phyloP scores from a whole-genome alignment of 352 stramenopile genomes.

The Globisporangium apiculatum region DNA sequence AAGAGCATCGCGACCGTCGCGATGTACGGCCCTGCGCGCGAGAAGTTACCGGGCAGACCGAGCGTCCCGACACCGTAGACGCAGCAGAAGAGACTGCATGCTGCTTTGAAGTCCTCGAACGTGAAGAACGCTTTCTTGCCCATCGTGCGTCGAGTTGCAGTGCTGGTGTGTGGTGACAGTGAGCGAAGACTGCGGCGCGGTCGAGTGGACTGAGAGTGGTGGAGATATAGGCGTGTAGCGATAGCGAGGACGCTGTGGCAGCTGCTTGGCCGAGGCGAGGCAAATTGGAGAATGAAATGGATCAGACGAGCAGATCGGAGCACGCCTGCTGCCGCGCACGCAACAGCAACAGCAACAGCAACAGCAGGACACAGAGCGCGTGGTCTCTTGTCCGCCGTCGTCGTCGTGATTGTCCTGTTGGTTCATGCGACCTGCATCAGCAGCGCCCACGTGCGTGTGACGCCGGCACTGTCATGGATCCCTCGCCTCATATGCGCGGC shows the following conservation, averaged over 20 bases:
- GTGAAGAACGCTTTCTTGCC: slow-evolving; percentile 2
- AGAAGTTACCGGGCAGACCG: slow-evolving; percentile 1
- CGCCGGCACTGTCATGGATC: background rate
- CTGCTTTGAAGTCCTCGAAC: slow-evolving; percentile 1
- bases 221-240: background rate
- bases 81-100: background rate
- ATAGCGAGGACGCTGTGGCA: background rate
- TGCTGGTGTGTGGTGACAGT: background rate
- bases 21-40: background rate
- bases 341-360: background rate
- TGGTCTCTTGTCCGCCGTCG: background rate
- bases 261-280: slow-evolving; percentile 1
- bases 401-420: background rate
- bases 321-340: background rate
- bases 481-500: background rate
- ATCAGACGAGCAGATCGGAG: background rate
- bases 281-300: background rate
- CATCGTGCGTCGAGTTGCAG: background rate
- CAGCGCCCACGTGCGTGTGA: background rate
- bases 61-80: slow-evolving; percentile 1
- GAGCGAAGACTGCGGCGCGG: background rate
- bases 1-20: background rate
- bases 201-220: background rate
- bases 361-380: background rate
- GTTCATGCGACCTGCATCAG: background rate